A percentile compares a stretch with the other conserved stretches of the same genome.
These are phyloP conservation scores for Mycocentrospora acerina DNA, from an alignment of 2,329 filamentous ascomycete species.

Conservation along the genomic window DNA sequence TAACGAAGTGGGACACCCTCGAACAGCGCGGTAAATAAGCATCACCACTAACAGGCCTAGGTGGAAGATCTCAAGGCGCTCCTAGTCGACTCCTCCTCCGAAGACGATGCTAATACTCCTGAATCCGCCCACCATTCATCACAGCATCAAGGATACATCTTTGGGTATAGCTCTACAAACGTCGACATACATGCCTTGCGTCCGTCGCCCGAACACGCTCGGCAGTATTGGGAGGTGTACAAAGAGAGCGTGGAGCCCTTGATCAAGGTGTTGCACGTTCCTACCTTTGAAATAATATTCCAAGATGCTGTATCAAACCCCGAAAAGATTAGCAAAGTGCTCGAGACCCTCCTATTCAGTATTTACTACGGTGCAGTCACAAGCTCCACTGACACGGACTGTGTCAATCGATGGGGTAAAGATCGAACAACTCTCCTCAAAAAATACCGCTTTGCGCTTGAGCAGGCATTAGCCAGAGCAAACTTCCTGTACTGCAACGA, in stretches of 20 bases:
- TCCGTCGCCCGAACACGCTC: constrained; percentile 61
- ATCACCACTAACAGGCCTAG: constrained; percentile 31
- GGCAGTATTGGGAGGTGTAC: constrained; percentile 69
- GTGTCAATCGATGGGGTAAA: constrained; percentile 52
- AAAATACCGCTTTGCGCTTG: constrained; percentile 63
- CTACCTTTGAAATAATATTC: constrained; percentile 63
- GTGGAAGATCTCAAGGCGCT: constrained; percentile 65
- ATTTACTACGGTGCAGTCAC: constrained; percentile 63
- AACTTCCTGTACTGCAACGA: constrained; percentile 65
- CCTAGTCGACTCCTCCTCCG: constrained; percentile 62
- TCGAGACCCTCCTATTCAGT: constrained; percentile 62
- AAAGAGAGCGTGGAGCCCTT: constrained; percentile 74
- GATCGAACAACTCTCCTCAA: constrained; percentile 52
- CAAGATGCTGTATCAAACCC: constrained; percentile 62
- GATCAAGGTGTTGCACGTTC: constrained; percentile 70
- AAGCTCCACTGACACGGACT: constrained; percentile 52
- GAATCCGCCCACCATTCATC: constrained; percentile 37
- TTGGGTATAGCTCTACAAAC: constrained; percentile 71
- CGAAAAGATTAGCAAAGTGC: constrained; percentile 58
- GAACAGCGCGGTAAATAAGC: background rate
- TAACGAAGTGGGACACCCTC: constrained; percentile 60
- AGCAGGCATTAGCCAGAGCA: constrained; percentile 64
- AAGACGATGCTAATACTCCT: constrained; percentile 54
- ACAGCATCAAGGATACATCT: constrained; percentile 71
- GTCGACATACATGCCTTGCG: constrained; percentile 67